Conservation (phyloP, 2,329 filamentous ascomycete genomes). For the Cordyceps javanica region DNA sequence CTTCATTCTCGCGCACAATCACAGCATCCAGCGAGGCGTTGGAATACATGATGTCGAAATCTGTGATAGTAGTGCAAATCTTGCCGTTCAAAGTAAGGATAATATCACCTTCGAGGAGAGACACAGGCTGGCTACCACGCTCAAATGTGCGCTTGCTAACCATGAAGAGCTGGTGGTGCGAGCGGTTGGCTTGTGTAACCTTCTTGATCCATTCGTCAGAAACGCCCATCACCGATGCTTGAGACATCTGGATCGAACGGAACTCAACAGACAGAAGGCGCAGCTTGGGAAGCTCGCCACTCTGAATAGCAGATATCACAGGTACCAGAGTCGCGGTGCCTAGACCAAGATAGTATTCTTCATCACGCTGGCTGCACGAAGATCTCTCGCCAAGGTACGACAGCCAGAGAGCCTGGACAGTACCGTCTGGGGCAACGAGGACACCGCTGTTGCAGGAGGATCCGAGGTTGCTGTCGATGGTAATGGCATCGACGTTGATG, state of each 20-base stretch:
- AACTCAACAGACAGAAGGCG: conserved; percentile 93
- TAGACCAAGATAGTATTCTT: conserved; percentile 93
- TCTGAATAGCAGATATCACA: conserved; percentile 80
- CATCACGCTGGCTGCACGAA: conserved; percentile 72
- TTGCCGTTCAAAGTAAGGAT: conserved; percentile 86
- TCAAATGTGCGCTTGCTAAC: conserved; percentile 81
- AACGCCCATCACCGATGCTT: conserved; percentile 94
- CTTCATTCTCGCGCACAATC: conserved; percentile 77
- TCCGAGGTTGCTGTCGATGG: conserved; percentile 87
- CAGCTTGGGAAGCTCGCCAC: conserved; percentile 70
- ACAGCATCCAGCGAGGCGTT: conserved; percentile 76
- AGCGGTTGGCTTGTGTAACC: conserved; percentile 80
- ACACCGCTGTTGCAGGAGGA: conserved; percentile 93
- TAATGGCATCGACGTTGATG: conserved; percentile 94
- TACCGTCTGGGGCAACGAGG: conserved; percentile 80
- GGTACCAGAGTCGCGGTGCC: conserved; percentile 83
- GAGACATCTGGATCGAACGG: conserved; percentile 91
- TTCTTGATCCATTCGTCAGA: conserved; percentile 92
- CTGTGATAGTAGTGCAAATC: conserved; percentile 85
- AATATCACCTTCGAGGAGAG: conserved; percentile 84
- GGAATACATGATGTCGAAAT: conserved; percentile 95
- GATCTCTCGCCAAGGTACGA: conserved; percentile 92
- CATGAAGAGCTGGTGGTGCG: conserved; percentile 97
- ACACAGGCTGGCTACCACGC: conserved; percentile 41
- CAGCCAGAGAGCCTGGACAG: conserved; percentile 91